phyloP scores from a whole-genome alignment of 1,139 yeast genomes.

The Candida sanyaensis region DNA sequence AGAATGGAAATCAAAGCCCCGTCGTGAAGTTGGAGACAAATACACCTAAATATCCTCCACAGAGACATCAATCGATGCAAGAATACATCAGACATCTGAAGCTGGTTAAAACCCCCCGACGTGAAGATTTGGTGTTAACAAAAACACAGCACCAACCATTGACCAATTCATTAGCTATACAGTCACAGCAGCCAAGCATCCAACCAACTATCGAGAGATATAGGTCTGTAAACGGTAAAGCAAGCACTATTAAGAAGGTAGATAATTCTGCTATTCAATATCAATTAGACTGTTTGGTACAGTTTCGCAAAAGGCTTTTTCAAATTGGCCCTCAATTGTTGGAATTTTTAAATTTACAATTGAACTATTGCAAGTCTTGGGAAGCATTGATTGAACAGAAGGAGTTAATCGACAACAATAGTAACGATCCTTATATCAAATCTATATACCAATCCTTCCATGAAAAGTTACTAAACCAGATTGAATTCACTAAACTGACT shows the following conservation, averaged over 20 bases:
- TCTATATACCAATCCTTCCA: slow-evolving; percentile 12
- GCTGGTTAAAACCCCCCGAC: slow-evolving; percentile 2
- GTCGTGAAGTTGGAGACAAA: slow-evolving; percentile 2
- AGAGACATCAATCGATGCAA: slow-evolving; percentile 10
- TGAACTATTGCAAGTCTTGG: slow-evolving; percentile 14
- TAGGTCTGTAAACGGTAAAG: slow-evolving; percentile 3
- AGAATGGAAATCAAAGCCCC: not conserved
- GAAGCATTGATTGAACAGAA: slow-evolving; percentile 8
- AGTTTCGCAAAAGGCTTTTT: slow-evolving; percentile 10
- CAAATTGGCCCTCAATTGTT: slow-evolving; percentile 14
- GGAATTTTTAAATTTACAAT: slow-evolving; percentile 13
- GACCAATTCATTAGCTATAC: not conserved
- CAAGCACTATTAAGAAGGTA: not conserved
- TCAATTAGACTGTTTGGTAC: slow-evolving; percentile 10
- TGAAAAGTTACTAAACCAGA: slow-evolving; percentile 12
- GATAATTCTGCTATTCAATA: slow-evolving; percentile 10
- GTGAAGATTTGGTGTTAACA: slow-evolving; percentile 1
- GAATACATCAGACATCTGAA: slow-evolving; percentile 3
- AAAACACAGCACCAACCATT: not conserved
- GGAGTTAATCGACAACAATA: not conserved
- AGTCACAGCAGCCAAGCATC: slow-evolving; percentile 5
- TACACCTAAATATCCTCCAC: slow-evolving; percentile 6
- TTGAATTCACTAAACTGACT: slow-evolving; percentile 13
- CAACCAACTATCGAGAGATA: slow-evolving; percentile 6
- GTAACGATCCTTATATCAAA: slow-evolving; percentile 6